Evolutionary conservation across 1,284 basidiomycete species (phyloP).

Genomic region (Cystobasidium slooffiae): DNA sequence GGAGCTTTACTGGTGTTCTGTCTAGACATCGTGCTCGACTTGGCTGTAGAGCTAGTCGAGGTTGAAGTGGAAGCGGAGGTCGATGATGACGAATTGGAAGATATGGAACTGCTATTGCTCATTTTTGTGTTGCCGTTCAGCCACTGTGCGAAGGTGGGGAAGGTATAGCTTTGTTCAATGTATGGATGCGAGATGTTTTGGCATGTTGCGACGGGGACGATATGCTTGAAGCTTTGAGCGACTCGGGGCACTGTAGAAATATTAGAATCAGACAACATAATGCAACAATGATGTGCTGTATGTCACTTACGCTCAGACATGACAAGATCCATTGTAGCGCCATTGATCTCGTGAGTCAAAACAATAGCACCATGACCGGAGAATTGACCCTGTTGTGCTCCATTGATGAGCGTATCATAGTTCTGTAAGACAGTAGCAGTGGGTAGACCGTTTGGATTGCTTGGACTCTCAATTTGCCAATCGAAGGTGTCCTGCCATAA

Average conservation of each 20-base stretch:
- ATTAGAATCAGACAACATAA: neutral
- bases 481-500: conserved; percentile 26
- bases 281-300: neutral
- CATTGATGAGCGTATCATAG: conserved; percentile 59
- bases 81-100: neutral
- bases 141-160: conserved; percentile 29
- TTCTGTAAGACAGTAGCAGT: conserved; percentile 56
- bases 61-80: neutral
- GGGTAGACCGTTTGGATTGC: conserved; percentile 34
- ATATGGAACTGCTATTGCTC: conserved; percentile 6
- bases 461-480: conserved; percentile 24
- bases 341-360: conserved; percentile 60
- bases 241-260: conserved; percentile 49
- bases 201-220: conserved; percentile 57
- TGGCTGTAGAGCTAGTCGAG: neutral
- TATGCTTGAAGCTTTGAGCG: conserved; percentile 50
- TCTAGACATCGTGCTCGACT: neutral
- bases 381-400: conserved; percentile 57
- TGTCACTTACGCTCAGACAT: conserved; percentile 36
- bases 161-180: conserved; percentile 31
- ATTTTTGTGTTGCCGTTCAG: neutral
- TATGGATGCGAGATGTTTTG: conserved; percentile 56
- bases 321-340: conserved; percentile 55
- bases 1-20: neutral
- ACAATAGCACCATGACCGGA: conserved; percentile 57